Evolutionary conservation across 1,284 basidiomycete genomes (phyloP), one percentile per base, ranked within the genome.

Genomic region (Sanguinoderma infundibulare): DNA sequence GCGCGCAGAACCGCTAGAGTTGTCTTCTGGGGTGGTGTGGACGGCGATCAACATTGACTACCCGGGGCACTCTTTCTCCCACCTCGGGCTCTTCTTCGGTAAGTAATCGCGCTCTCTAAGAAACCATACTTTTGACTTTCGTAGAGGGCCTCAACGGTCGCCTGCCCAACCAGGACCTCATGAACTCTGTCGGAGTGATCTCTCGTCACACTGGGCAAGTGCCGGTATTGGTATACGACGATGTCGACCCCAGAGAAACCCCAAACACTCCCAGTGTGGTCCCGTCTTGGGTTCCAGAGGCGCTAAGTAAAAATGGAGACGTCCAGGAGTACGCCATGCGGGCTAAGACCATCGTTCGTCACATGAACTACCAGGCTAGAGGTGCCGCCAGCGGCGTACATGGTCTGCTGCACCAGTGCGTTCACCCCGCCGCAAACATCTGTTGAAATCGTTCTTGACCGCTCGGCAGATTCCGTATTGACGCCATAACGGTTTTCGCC

Each of bases 71-170:
- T 98, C 96, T 0, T 98, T 98, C 77, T 95, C 92, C 12, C 93
- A 97, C 70, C 80, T 99, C 2, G 95, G 95, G 3, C 78, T 98
- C 12, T 97, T 94, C 77, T 94, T 93, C 75, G 95, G 95, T 94
- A 28, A 56, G 88, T 10, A 26, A 26, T 55, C 17, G 39, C 28
- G 38, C 46, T 8, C 51, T 15, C 10, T 6, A 49, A 53, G 55
- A 22, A 46, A 52, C 5, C 42, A 39, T 30, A 22, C n/a, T 20
- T 40, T 47, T 58, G 20, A 64, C 7, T 17, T 38, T 40, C 36
- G n/a, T 70, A 97, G 97, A 99, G 83, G 98, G 97, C 7, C 81
- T 95, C 5, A 97, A 98, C 73, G 97, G 96, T 4, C 91, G 95
- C 32, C 79, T 98, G 47, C 96, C 98, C 0, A 99, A 99, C 72